Evolutionary conservation across 305 asterid genomes (phyloP), one percentile per base, ranked within the genome.

Genomic region (Fraxinus floribunda): DNA sequence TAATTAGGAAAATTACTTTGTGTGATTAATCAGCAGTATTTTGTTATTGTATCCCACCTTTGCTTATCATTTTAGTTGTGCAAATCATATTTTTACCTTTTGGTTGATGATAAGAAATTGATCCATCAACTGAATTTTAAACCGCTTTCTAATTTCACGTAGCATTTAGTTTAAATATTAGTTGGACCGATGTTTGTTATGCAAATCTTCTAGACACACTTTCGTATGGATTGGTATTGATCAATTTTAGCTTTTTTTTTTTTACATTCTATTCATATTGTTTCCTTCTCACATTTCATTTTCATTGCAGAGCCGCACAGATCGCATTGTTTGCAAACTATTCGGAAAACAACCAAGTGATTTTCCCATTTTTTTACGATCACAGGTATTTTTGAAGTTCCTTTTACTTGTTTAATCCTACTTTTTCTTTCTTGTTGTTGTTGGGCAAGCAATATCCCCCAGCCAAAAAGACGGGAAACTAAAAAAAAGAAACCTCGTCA

Each of bases 261-360:
- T 30, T 1, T 30, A 34, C 76, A 32, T 30, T 30, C 76, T 34
- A 35, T 32, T n/a, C 30, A 24, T 29, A 77, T 60, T 35, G 7
- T 71, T 41, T 35, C 64, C 64, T 24, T 22, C 39, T 78, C 39
- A 29, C 64, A 36, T 49, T 26, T 79, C 38, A 3, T 3, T 81
- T 78, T 75, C 29, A 73, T 83, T 85, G 77, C 91, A 94, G 98
- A 89, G 90, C 79, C 91, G 94, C 79, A 94, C 98, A 29, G 95
- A 93, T 88, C 93, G 98, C 86, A 94, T 94, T 77, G 95, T 94
- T 86, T 90, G 93, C 89, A 94, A 94, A 84, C 93, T 94, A 78
- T 94, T 94, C 82, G 97, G 97, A 18, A 94, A 92, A 89, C 93
- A 90, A 55, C 98, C 97, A 68, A 90, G 91, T 81, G 92, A 94